Evolutionary conservation across 495 filamentous ascomycete species (phyloP).

Genomic region (Chlorociboria aeruginascens): DNA sequence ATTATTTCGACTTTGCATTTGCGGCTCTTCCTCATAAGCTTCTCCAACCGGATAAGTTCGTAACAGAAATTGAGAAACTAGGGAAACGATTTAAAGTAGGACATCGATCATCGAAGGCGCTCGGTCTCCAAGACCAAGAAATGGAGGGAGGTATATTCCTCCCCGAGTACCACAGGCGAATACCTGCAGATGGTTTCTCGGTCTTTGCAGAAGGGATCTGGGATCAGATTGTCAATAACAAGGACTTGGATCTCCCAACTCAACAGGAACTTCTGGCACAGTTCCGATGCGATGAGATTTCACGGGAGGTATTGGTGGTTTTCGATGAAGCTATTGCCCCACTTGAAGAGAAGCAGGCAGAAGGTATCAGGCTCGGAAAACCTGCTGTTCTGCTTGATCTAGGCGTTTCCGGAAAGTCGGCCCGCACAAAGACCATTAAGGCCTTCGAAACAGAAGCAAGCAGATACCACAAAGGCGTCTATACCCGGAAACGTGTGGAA

Average conservation of each 20-base stretch:
- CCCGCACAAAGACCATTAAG: constrained; percentile 63
- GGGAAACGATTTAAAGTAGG: constrained; percentile 73
- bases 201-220: constrained; percentile 87
- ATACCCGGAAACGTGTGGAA: constrained; percentile 70
- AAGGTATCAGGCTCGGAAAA: constrained; percentile 56
- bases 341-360: constrained; percentile 75
- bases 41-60: constrained; percentile 87
- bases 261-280: constrained; percentile 95
- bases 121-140: constrained; percentile 50
- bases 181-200: constrained; percentile 90
- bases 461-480: constrained; percentile 93
- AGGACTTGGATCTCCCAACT: constrained; percentile 91
- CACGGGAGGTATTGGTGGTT: constrained; percentile 66
- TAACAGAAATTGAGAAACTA: constrained; percentile 65
- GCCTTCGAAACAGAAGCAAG: constrained; percentile 83
- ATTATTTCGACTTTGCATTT: constrained; percentile 98
- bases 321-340: constrained; percentile 77
- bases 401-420: constrained; percentile 58
- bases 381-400: constrained; percentile 62
- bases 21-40: constrained; percentile 93
- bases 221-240: constrained; percentile 98
- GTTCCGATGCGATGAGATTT: constrained; percentile 95
- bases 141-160: constrained; percentile 69
- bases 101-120: constrained; percentile 47
- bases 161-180: constrained; percentile 88